Conservation (phyloP, 805 yeast species). For the Saccharomycopsis guyanensis region DNA sequence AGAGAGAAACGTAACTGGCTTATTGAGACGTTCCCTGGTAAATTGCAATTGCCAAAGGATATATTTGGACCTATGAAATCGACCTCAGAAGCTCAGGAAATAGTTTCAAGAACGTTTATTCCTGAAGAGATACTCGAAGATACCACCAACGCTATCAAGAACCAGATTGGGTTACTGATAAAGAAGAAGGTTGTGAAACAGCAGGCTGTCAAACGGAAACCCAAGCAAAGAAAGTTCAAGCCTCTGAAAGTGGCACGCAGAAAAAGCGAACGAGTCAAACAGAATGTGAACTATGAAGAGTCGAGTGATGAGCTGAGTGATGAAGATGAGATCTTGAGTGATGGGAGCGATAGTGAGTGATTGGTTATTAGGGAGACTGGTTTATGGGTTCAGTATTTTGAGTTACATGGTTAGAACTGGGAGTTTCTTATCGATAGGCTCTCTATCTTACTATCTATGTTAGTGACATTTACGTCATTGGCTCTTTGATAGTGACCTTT, state of each 20-base stretch:
- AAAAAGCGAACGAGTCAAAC: neutral
- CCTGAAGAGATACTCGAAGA: conserved; percentile 35
- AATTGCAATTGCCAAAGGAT: conserved; percentile 61
- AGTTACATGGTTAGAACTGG: too few species aligned
- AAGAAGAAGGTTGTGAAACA: neutral
- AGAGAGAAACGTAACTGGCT: conserved; percentile 47
- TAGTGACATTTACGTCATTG: too few species aligned
- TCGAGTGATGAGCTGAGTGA: neutral
- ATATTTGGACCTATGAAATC: conserved; percentile 54
- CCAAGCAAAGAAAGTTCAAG: neutral
- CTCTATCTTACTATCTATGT: too few species aligned
- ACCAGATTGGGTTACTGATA: neutral
- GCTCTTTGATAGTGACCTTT: too few species aligned
- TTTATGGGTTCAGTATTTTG: too few species aligned
- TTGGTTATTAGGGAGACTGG: too few species aligned
- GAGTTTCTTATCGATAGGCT: too few species aligned
- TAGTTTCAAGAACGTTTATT: conserved; percentile 49
- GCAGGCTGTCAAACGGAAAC: neutral
- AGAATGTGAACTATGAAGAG: neutral
- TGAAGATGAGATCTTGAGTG: neutral
- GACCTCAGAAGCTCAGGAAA: conserved; percentile 48
- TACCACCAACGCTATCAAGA: neutral
- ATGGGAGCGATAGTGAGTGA: too few species aligned
- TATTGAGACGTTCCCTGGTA: conserved; percentile 76
- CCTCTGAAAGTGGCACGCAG: neutral